Evolutionary conservation across 1,284 basidiomycete species (phyloP), one percentile per base, ranked within the genome.

Genomic region (Puccinia sorghi): DNA sequence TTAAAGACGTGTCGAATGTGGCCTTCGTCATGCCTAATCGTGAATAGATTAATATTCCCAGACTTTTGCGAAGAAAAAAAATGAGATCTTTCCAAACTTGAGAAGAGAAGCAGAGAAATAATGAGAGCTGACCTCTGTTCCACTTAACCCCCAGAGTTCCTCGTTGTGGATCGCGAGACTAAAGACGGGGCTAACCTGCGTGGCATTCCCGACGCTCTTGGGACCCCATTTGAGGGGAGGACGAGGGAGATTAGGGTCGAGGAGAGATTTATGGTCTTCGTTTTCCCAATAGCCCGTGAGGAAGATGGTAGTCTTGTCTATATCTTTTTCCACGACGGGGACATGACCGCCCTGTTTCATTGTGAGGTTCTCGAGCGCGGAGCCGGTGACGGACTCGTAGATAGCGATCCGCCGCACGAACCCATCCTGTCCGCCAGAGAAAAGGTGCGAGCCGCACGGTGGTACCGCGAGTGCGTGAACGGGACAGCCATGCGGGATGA

Each of bases 371-470:
- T 92, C 92, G 79, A 93, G 90, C 83, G 97, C 97, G 72, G 93
- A 90, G 63, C 92, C 91, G 32, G 91, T 85, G 85, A 93, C 95
- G 72, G 96, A 89, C 84, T 98, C 94, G 86, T 97, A 97, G 85
- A 93, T 90, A 56, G 75, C 64, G 25, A 77, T 70, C 39, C 75
- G 25, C 9, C 95, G 90, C 63, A 98, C 91, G 82, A 93, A 94
- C 12, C 95, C 95, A 84, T 98, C 95, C 80, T 94, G 91, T 12
- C 93, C 93, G 54, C 94, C 95, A 5, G 94, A 94, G 64, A 97
- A 86, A 15, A 97, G 87, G 83, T 95, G 93, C 37, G 91, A 90
- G 87, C 93, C 90, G 85, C 95, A 97, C n/a, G 89, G 85, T 0
- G 93, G 93, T 4, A 92, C 87, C 1, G 93, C 90, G 27, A 97